Percentiles rank a stretch among this genome's conserved stretches.
phyloP scores from a whole-genome alignment of 2,329 filamentous ascomycete species.

The Fusarium scirpi region DNA sequence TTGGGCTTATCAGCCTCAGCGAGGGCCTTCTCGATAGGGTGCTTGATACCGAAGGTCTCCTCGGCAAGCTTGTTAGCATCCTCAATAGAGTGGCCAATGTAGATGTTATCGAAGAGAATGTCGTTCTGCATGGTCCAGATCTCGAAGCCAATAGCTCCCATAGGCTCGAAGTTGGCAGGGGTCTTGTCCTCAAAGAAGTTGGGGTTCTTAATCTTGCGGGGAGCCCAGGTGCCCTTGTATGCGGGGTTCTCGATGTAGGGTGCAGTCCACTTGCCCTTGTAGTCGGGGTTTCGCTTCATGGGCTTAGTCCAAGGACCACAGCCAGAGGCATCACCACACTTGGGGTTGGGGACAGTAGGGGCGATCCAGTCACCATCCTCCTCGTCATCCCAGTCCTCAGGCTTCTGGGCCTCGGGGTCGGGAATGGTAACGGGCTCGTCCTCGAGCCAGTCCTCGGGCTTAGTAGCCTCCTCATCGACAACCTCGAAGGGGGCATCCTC shows the following conservation, averaged over 20 bases:
- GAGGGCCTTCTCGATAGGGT: constrained; percentile 81
- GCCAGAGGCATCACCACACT: constrained; percentile 92
- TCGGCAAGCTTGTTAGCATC: constrained; percentile 90
- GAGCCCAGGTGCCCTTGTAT: constrained; percentile 97
- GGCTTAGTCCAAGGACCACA: constrained; percentile 94
- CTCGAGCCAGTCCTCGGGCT: constrained; percentile 96
- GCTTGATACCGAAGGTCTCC: constrained; percentile 93
- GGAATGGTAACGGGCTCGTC: constrained; percentile 84
- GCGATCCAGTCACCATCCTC: constrained; percentile 98
- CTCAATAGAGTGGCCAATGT: constrained; percentile 96
- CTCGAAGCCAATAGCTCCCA: constrained; percentile 98
- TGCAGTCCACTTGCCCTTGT: constrained; percentile 99
- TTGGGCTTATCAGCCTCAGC: constrained; percentile 86
- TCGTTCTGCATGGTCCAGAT: constrained; percentile 99
- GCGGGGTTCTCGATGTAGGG: constrained; percentile 95
- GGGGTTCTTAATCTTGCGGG: constrained; percentile 97
- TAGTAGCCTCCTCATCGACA: constrained; percentile 89
- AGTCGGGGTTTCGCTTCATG: constrained; percentile 92
- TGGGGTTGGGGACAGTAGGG: constrained; percentile 92
- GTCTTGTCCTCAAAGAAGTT: constrained; percentile 97
- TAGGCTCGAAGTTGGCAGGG: constrained; percentile 96
- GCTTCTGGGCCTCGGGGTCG: constrained; percentile 96
- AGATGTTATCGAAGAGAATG: constrained; percentile 99
- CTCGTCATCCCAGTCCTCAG: constrained; percentile 99
- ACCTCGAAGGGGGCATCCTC: constrained; percentile 98